Evolutionary conservation across 805 yeast genomes (phyloP), one percentile per base, ranked within the genome.

Genomic region (Pichia manshurica): DNA sequence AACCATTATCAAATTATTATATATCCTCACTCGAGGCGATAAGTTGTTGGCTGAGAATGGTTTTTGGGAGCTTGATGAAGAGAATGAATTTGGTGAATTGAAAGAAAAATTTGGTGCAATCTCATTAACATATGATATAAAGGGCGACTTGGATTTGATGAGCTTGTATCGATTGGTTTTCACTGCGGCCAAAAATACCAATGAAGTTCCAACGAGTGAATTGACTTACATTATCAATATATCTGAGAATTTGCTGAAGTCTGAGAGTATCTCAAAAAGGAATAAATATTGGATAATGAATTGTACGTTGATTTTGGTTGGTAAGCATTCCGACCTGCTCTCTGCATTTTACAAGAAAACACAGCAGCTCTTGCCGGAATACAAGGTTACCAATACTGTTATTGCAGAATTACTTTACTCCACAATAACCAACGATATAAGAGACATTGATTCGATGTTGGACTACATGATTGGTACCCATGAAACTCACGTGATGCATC

Each of bases 311-410:
- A 34, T 39, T 16, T 28, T 52, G 21, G 29, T 50, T 13, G 39
- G 38, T 3, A 47, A 47, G 29, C 52, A 52, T 31, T 47, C 51
- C 4, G 44, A 51, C 21, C 25, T 52, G 12, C 31, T 52, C 28
- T 45, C 47, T 8, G 28, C 45, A 39, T 47, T 43, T 45, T 47
- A 43, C 34, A 52, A 48, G 21, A 47, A 45, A 23, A 21, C 50
- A n/a, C 43, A 45, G 19, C 16, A 8, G 2, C 16, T 34, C 4
- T 31, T 47, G 16, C 51, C 52, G 9, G 45, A 50, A n/a, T 50
- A 46, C 36, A 45, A 35, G 29, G 33, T 50, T 29, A 40, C 50
- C 25, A 47, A 40, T 15, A 15, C 39, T 15, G 19, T 44, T 4
- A 20, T 48, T 16, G 17, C 35, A 21, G 36, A 39, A 8, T 19